Conservation (phyloP, 495 filamentous ascomycete genomes). For the Penicillium pancosmium region DNA sequence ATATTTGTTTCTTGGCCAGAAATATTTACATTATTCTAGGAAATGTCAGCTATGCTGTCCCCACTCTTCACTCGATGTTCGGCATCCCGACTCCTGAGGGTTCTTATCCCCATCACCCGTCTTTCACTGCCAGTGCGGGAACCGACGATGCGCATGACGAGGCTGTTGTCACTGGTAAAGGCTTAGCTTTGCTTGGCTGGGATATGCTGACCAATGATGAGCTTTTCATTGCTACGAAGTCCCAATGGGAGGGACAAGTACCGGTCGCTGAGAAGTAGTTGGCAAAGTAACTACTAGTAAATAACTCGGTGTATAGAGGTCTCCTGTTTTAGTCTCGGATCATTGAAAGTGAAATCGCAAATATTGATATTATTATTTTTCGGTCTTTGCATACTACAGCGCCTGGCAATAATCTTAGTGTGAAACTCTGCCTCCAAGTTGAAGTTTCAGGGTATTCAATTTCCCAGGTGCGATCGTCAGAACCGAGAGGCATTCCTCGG, state of each 20-base stretch:
- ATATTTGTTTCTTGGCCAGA: neutral
- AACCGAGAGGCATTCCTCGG: too few species aligned
- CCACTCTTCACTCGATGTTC: conserved; percentile 55
- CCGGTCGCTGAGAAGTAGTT: neutral
- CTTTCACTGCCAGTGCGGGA: conserved; percentile 59
- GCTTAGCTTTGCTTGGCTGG: conserved; percentile 54
- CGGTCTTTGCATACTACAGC: too few species aligned
- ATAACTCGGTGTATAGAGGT: too few species aligned
- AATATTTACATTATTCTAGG: conserved; percentile 21
- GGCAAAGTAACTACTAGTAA: too few species aligned
- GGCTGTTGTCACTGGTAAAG: conserved; percentile 58
- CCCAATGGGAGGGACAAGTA: conserved; percentile 16
- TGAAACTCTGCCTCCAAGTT: neutral
- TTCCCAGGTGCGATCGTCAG: too few species aligned
- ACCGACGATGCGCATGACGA: conserved; percentile 55
- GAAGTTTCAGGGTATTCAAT: too few species aligned
- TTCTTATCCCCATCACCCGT: conserved; percentile 54
- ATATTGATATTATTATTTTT: too few species aligned
- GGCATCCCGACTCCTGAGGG: conserved; percentile 44
- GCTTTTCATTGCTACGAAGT: conserved; percentile 23
- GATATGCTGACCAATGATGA: conserved; percentile 53
- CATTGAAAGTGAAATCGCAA: too few species aligned
- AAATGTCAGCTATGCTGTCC: conserved; percentile 60
- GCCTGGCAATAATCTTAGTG: neutral
- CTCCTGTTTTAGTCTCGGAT: too few species aligned